Conservation (phyloP, 169 alveolate species). For the Plasmodium inui region DNA sequence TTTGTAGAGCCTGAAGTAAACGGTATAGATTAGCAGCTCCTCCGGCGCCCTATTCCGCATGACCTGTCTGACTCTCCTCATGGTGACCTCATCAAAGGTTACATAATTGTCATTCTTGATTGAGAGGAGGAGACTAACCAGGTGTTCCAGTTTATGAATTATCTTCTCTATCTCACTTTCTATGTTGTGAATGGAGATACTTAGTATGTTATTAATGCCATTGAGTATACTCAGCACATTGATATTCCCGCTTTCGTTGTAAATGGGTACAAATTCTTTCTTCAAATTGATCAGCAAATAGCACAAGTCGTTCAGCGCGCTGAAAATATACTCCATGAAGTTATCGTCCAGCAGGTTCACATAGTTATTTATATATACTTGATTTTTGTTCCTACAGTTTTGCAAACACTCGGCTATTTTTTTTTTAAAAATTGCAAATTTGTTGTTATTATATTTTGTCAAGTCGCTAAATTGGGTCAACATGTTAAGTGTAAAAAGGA, state of each 20-base stretch:
- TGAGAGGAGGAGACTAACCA: slow-evolving; percentile 8
- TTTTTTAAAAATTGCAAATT: slow-evolving; percentile 43
- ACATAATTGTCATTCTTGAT: slow-evolving; percentile 21
- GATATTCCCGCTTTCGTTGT: slow-evolving; percentile 60
- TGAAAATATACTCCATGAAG: slow-evolving; percentile 12
- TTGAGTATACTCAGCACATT: slow-evolving; percentile 12
- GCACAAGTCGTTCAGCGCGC: slow-evolving; percentile 53
- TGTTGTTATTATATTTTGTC: slow-evolving; percentile 35
- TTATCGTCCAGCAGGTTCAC: slow-evolving; percentile 32
- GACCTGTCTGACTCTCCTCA: not conserved
- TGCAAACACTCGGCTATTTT: slow-evolving; percentile 17
- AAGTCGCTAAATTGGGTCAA: slow-evolving; percentile 25
- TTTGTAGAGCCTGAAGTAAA: slow-evolving; percentile 59
- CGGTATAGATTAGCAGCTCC: slow-evolving; percentile 30
- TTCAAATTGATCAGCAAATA: slow-evolving; percentile 7
- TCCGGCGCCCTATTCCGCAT: slow-evolving; percentile 11
- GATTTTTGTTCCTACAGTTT: slow-evolving; percentile 47
- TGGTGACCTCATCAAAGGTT: slow-evolving; percentile 43
- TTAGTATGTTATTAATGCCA: slow-evolving; percentile 33
- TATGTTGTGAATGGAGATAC: slow-evolving; percentile 28
- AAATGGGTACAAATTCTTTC: slow-evolving; percentile 15
- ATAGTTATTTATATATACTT: slow-evolving; percentile 61
- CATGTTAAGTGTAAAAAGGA: slow-evolving; percentile 50
- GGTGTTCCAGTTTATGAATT: slow-evolving; percentile 28
- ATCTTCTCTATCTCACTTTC: slow-evolving; percentile 45